A percentile compares a stretch with the other conserved stretches of the same genome.
These are phyloP conservation scores for Pinus taeda DNA, from an alignment of 75 land plant species.

Conservation along the genomic window DNA sequence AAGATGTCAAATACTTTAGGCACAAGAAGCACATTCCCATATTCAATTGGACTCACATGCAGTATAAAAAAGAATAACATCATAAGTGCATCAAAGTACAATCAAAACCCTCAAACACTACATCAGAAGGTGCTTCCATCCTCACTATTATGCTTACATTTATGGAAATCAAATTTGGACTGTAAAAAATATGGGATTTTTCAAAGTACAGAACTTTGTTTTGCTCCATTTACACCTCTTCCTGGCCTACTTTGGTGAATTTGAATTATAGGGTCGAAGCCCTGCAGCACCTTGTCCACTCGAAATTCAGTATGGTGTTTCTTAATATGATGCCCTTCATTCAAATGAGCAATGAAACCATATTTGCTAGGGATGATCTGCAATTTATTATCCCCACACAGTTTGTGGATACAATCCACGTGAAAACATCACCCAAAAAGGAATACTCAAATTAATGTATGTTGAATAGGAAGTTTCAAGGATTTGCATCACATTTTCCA, in stretches of 20 bases:
- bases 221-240: constrained; percentile 10
- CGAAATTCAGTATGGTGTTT: constrained; percentile 91
- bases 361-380: constrained; percentile 81
- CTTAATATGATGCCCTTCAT: constrained; percentile 91
- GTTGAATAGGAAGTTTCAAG: no score
- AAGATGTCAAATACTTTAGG: constrained; percentile 48
- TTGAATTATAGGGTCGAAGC: no score
- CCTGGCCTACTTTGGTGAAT: no score
- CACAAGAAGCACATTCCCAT: constrained; percentile 24
- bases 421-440: not conserved
- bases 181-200: constrained; percentile 40
- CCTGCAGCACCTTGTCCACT: constrained; percentile 85
- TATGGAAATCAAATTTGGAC: constrained; percentile 79
- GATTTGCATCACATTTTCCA: no score
- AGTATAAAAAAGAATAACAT: no score
- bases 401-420: not conserved
- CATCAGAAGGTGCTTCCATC: not conserved
- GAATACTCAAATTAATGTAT: not conserved
- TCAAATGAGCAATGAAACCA: constrained; percentile 93
- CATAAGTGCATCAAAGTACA: no score
- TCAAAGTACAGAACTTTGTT: constrained; percentile 15
- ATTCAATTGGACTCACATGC: no score
- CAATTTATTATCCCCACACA: not conserved
- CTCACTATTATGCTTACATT: constrained; percentile 50
- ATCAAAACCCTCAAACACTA: not conserved